These are phyloP conservation scores for Austropuccinia psidii DNA, from an alignment of 1,284 basidiomycete species.

Conservation along the genomic window DNA sequence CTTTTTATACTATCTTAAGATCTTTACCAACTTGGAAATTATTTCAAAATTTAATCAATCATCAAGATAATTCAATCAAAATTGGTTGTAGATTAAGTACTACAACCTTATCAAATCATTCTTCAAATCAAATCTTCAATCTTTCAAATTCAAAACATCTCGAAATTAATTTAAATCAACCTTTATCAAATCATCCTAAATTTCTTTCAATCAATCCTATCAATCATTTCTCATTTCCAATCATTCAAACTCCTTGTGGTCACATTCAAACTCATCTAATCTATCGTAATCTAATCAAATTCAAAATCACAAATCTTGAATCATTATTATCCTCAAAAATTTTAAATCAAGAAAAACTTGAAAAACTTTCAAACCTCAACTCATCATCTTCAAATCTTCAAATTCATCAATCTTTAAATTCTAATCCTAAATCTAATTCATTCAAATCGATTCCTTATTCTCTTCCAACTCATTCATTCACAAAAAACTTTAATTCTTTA, in stretches of 20 bases:
- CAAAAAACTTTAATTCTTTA: neutral
- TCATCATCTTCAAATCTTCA: neutral
- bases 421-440: neutral
- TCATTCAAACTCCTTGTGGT: slow-evolving; percentile 19
- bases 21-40: slow-evolving; percentile 18
- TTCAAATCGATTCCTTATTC: neutral
- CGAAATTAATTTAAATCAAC: slow-evolving; percentile 7
- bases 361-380: neutral
- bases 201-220: too few species aligned
- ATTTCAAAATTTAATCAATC: neutral
- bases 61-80: slow-evolving; percentile 1
- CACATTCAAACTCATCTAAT: neutral
- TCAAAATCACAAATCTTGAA: slow-evolving; percentile 11
- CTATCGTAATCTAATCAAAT: slow-evolving; percentile 28
- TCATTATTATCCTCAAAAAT: slow-evolving; percentile 7
- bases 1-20: slow-evolving; percentile 3
- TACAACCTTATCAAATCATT: neutral
- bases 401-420: neutral
- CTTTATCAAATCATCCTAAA: neutral
- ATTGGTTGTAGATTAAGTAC: slow-evolving; percentile 29
- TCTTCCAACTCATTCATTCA: neutral
- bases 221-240: slow-evolving; percentile 7
- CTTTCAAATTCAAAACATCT: neutral
- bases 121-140: neutral
- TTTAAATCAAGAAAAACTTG: slow-evolving; percentile 1